These are phyloP conservation scores for Cystofilobasidium macerans DNA, from an alignment of 768 basidiomycete genomes.

Conservation along the genomic window DNA sequence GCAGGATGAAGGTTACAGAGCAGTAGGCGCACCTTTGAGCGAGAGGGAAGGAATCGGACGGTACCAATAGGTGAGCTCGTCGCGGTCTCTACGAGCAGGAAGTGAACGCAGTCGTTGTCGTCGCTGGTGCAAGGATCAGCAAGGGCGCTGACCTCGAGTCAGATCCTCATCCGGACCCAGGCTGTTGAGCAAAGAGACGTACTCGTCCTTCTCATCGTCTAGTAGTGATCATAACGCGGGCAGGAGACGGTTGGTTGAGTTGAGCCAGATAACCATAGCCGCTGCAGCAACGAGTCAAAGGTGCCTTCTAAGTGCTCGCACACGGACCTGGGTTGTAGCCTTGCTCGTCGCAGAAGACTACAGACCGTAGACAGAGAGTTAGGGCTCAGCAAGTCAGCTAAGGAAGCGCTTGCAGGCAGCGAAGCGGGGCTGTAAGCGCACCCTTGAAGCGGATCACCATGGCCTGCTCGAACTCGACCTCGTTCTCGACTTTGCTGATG, in stretches of 20 bases:
- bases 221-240: too few species aligned
- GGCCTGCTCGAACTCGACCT: background rate
- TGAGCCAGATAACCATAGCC: too few species aligned
- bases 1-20: background rate
- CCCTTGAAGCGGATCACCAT: background rate
- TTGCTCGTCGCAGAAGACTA: conserved; percentile 57
- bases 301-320: too few species aligned
- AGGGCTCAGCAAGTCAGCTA: background rate
- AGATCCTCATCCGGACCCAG: too few species aligned
- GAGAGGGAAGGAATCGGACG: conserved; percentile 14
- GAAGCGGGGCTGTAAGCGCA: background rate
- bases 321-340: conserved; percentile 44
- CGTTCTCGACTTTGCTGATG: background rate
- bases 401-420: too few species aligned
- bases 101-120: conserved; percentile 44
- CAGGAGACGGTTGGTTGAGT: too few species aligned
- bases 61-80: background rate
- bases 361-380: conserved; percentile 6
- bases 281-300: too few species aligned
- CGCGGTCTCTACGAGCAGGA: conserved; percentile 32
- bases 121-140: conserved; percentile 46
- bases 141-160: background rate
- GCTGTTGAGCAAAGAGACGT: conserved; percentile 34
- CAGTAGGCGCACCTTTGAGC: conserved; percentile 11
- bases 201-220: conserved; percentile 68